Conservation (phyloP, 768 basidiomycete genomes). For the Termitomyces sp. region DNA sequence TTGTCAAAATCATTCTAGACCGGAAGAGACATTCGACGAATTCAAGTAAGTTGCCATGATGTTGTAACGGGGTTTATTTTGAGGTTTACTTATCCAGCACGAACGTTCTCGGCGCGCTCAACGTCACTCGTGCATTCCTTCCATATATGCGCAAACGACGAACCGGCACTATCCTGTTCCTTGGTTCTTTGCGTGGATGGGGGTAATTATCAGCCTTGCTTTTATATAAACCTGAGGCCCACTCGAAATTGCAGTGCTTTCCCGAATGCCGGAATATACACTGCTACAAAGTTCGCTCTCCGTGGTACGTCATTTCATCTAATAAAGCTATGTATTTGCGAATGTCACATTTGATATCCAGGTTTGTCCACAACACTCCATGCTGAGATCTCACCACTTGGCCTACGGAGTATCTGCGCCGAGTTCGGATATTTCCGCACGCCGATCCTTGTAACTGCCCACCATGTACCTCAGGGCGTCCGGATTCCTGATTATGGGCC, state of each 20-base stretch:
- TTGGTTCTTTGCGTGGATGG: slow-evolving; percentile 45
- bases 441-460: slow-evolving; percentile 26
- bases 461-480: slow-evolving; percentile 27
- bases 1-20: slow-evolving; percentile 18
- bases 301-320: slow-evolving; percentile 20
- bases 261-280: slow-evolving; percentile 2
- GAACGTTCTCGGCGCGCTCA: slow-evolving; percentile 26
- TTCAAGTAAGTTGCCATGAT: slow-evolving; percentile 29
- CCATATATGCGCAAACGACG: slow-evolving; percentile 45
- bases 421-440: slow-evolving; percentile 43
- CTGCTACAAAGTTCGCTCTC: slow-evolving; percentile 37
- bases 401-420: slow-evolving; percentile 35
- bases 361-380: slow-evolving; percentile 30
- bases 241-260: neutral
- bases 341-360: neutral
- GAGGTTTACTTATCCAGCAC: neutral
- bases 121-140: slow-evolving; percentile 45
- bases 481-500: slow-evolving; percentile 34
- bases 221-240: neutral
- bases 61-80: no score
- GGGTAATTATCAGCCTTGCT: slow-evolving; percentile 18
- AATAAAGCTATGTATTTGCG: neutral
- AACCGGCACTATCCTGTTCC: slow-evolving; percentile 41
- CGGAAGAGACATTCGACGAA: slow-evolving; percentile 39
- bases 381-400: slow-evolving; percentile 37